These are phyloP conservation scores for Terana coerulea DNA, from an alignment of 768 basidiomycete species.

Conservation along the genomic window DNA sequence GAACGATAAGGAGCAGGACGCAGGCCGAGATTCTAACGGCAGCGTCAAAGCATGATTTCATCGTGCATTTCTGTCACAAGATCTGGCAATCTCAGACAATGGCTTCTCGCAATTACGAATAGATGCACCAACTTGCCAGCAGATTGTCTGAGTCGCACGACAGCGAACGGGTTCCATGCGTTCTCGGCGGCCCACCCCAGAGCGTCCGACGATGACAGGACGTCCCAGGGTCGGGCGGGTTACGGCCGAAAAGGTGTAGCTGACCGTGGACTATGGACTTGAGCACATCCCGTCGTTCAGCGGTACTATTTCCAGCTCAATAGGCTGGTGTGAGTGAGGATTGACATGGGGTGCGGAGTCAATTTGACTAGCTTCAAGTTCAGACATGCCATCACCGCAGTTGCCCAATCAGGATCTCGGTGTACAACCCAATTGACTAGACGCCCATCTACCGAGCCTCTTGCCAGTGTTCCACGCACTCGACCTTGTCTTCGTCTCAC, in stretches of 20 bases:
- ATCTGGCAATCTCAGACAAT: background rate
- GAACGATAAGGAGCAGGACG: constrained; percentile 7
- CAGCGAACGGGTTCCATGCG: background rate
- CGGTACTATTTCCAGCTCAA: background rate
- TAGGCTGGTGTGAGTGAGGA: background rate
- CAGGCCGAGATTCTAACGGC: background rate
- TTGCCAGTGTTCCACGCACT: constrained; percentile 9
- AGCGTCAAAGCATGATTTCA: background rate
- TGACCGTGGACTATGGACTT: too few relatives aligned
- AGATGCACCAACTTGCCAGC: background rate
- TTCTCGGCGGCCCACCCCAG: background rate
- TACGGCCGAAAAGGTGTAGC: too few relatives aligned
- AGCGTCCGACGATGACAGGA: too few relatives aligned
- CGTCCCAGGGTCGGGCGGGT: too few relatives aligned
- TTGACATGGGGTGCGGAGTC: background rate
- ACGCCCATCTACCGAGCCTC: constrained; percentile 7
- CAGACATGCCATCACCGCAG: background rate
- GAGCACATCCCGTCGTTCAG: too few relatives aligned
- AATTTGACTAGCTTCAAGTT: background rate
- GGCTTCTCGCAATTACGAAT: background rate
- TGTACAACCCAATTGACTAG: background rate
- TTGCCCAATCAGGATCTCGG: background rate
- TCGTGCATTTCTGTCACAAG: background rate
- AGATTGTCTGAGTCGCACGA: background rate
- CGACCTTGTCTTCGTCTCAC: background rate